Conservation (phyloP, 2,329 filamentous ascomycete species). For the Cordyceps cicadae region DNA sequence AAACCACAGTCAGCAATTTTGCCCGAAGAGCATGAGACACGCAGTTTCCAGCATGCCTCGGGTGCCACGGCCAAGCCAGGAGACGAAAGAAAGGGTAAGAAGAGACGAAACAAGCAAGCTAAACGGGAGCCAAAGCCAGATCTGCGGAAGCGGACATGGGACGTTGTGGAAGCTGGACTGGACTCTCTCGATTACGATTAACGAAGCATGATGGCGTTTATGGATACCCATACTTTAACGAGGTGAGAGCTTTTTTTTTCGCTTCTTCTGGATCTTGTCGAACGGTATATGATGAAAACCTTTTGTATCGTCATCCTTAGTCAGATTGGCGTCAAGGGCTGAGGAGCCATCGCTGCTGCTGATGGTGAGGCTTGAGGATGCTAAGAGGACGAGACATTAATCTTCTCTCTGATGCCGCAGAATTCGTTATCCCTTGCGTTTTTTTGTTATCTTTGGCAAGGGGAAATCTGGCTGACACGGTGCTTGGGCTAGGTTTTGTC, state of each 20-base stretch:
- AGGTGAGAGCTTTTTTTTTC: slow-evolving; percentile 4
- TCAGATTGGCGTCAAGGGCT: slow-evolving; percentile 45
- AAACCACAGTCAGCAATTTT: background rate
- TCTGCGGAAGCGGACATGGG: slow-evolving; percentile 59
- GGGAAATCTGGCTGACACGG: background rate
- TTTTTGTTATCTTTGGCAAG: background rate
- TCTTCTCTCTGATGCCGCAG: slow-evolving; percentile 44
- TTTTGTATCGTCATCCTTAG: slow-evolving; percentile 96
- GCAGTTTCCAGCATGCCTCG: background rate
- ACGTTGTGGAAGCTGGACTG: slow-evolving; percentile 53
- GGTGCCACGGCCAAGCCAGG: slow-evolving; percentile 1
- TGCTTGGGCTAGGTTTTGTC: background rate
- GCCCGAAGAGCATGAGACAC: slow-evolving; percentile 13
- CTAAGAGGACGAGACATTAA: slow-evolving; percentile 41
- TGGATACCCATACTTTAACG: slow-evolving; percentile 17
- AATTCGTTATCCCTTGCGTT: too few relatives aligned
- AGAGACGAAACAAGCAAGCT: slow-evolving; percentile 31
- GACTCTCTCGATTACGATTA: slow-evolving; percentile 54
- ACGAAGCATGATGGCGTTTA: slow-evolving; percentile 45
- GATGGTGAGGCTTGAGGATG: slow-evolving; percentile 25
- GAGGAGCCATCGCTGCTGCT: slow-evolving; percentile 24
- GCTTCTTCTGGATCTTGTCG: slow-evolving; percentile 10
- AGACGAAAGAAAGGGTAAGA: slow-evolving; percentile 22
- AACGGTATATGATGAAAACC: slow-evolving; percentile 69
- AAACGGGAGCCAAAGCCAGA: slow-evolving; percentile 48